phyloP scores from a whole-genome alignment of 2,329 filamentous ascomycete species.

The Leptographium wingfieldii region DNA sequence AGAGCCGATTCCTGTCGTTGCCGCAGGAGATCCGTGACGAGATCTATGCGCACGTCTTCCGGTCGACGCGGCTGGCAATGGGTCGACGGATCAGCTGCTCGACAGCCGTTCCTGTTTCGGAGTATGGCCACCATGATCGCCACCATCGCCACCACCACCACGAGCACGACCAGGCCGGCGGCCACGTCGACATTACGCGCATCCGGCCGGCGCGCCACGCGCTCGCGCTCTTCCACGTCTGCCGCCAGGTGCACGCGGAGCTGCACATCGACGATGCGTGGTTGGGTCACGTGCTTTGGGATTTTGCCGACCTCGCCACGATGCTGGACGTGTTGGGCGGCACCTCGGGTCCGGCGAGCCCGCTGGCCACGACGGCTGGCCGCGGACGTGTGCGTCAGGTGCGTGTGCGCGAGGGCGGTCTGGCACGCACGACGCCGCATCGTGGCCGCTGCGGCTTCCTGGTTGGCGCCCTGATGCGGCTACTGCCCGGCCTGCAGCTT shows the following conservation, averaged over 20 bases:
- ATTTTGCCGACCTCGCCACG: constrained; percentile 12
- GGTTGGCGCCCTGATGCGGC: constrained; percentile 12
- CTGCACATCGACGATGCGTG: constrained; percentile 11
- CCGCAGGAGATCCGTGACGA: constrained; percentile 13
- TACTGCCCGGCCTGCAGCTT: constrained; percentile 11
- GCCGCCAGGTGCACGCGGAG: constrained; percentile 12
- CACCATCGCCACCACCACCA: too few relatives aligned
- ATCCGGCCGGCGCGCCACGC: constrained; percentile 10
- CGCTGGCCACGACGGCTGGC: background rate
- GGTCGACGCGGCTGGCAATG: constrained; percentile 11
- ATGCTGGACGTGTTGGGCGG: constrained; percentile 13
- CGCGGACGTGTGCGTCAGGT: constrained; percentile 10
- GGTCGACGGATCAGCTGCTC: constrained; percentile 10
- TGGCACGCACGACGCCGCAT: constrained; percentile 4
- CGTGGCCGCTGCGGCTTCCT: constrained; percentile 6
- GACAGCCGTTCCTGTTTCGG: background rate
- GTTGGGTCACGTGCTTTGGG: constrained; percentile 13
- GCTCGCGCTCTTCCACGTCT: constrained; percentile 12
- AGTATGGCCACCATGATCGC: too few relatives aligned
- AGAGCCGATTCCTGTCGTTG: constrained; percentile 8
- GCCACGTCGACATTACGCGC: constrained; percentile 3
- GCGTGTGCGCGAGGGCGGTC: constrained; percentile 11
- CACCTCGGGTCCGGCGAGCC: background rate
- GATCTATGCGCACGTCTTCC: constrained; percentile 12
- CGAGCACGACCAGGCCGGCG: too few relatives aligned